A percentile compares a stretch with the other conserved stretches of the same genome.
Conservation (phyloP, 148 eudicot species). For the Camellia granthamiana region DNA sequence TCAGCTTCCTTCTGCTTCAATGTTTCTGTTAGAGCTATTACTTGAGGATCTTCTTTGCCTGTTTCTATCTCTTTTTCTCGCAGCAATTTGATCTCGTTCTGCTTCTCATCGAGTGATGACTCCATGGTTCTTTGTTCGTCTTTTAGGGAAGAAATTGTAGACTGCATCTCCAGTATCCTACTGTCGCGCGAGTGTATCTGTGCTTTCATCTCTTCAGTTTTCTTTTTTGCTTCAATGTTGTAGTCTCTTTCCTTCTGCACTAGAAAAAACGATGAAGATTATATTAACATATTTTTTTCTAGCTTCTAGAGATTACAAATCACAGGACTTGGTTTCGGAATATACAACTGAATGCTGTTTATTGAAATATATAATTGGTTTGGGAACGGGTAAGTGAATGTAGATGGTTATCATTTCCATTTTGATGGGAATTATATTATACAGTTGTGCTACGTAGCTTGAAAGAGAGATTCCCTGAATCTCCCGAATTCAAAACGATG, state of each 20-base stretch:
- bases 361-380: no score
- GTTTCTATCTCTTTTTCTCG: conserved; percentile 20
- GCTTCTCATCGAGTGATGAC: conserved; percentile 57
- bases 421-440: no score
- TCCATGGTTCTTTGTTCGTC: conserved; percentile 66
- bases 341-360: no score
- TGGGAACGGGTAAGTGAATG: no score
- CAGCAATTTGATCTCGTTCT: conserved; percentile 53
- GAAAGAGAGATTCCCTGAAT: no score
- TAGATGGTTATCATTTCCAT: no score
- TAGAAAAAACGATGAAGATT: not conserved
- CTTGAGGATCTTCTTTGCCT: conserved; percentile 16
- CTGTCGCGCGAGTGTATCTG: conserved; percentile 46
- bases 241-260: conserved; percentile 67
- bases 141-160: conserved; percentile 60
- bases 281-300: not conserved
- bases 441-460: no score
- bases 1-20: conserved; percentile 48
- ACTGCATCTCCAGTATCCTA: conserved; percentile 50
- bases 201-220: conserved; percentile 55
- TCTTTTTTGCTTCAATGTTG: conserved; percentile 45
- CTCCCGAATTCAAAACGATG: no score
- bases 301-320: not conserved
- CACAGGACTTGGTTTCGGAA: no score
- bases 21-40: conserved; percentile 24